Conservation (phyloP, 2,329 filamentous ascomycete species). For the Fusarium palustre region DNA sequence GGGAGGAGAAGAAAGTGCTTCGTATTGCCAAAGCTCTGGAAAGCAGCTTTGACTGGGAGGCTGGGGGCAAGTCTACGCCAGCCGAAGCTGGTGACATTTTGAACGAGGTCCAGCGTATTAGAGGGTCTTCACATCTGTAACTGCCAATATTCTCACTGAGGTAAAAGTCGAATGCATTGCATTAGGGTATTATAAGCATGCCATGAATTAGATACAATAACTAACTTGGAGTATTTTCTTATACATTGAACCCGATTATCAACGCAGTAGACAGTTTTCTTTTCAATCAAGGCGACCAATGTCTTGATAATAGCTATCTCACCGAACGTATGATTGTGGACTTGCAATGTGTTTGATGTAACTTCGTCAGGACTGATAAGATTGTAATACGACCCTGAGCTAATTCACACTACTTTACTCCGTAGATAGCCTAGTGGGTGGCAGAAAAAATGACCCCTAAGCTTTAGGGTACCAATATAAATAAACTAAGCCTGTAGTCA, state of each 20-base stretch:
- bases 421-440: too few species aligned
- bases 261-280: not conserved
- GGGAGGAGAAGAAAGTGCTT: conserved; percentile 62
- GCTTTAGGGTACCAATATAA: too few species aligned
- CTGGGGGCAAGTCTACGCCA: not conserved
- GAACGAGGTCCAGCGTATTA: not conserved
- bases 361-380: not conserved
- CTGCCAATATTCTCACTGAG: not conserved
- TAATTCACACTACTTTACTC: not conserved
- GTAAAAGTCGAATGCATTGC: not conserved
- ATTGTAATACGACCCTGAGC: not conserved
- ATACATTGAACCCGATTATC: not conserved
- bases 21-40: conserved; percentile 61
- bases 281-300: not conserved
- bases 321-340: not conserved
- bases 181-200: not conserved
- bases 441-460: too few species aligned
- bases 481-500: too few species aligned
- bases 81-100: conserved; percentile 1
- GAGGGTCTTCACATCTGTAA: conserved; percentile 13
- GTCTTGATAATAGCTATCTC: not conserved
- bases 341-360: not conserved
- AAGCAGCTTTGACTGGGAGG: conserved; percentile 56
- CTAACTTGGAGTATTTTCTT: not conserved
- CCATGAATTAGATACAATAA: not conserved